Evolutionary conservation across 352 stramenopile species (phyloP).

Genomic region (Phytophthora pseudosyringae): DNA sequence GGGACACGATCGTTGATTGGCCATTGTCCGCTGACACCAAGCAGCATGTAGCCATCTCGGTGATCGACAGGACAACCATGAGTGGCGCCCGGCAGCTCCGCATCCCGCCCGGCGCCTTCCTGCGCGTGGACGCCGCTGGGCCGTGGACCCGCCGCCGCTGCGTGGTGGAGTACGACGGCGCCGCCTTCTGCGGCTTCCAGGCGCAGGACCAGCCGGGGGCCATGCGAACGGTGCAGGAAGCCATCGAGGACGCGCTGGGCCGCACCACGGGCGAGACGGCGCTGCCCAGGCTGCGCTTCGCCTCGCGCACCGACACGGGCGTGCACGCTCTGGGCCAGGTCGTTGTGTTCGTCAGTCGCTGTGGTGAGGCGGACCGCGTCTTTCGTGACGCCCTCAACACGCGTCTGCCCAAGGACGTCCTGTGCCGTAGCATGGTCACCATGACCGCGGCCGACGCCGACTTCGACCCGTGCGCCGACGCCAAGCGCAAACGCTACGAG

Average conservation of each 20-base stretch:
- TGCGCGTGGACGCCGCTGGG: conserved; percentile 38
- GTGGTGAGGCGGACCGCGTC: conserved; percentile 42
- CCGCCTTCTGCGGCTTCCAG: conserved; percentile 81
- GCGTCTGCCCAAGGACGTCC: conserved; percentile 65
- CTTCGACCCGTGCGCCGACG: conserved; percentile 64
- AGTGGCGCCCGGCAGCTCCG: conserved; percentile 33
- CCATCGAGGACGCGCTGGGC: conserved; percentile 70
- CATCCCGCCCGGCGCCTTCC: conserved; percentile 54
- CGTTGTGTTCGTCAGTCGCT: conserved; percentile 88
- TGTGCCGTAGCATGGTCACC: conserved; percentile 46
- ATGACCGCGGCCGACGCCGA: conserved; percentile 23
- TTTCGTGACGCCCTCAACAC: conserved; percentile 80
- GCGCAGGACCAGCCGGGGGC: conserved; percentile 60
- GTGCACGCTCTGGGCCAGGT: conserved; percentile 93
- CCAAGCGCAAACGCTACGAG: conserved; percentile 68
- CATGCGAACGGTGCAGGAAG: conserved; percentile 74
- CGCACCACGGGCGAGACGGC: conserved; percentile 76
- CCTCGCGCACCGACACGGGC: conserved; percentile 92
- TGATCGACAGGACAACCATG: conserved; percentile 15
- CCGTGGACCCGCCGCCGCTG: conserved; percentile 40
- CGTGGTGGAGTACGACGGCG: conserved; percentile 81
- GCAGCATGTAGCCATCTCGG: conserved; percentile 16
- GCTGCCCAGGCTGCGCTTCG: conserved; percentile 75
- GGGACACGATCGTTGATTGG: conserved; percentile 36
- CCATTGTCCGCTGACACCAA: background rate